Evolutionary conservation across 2,329 filamentous ascomycete genomes (phyloP), one percentile per base, ranked within the genome.

Genomic region (Trichothecium roseum): DNA sequence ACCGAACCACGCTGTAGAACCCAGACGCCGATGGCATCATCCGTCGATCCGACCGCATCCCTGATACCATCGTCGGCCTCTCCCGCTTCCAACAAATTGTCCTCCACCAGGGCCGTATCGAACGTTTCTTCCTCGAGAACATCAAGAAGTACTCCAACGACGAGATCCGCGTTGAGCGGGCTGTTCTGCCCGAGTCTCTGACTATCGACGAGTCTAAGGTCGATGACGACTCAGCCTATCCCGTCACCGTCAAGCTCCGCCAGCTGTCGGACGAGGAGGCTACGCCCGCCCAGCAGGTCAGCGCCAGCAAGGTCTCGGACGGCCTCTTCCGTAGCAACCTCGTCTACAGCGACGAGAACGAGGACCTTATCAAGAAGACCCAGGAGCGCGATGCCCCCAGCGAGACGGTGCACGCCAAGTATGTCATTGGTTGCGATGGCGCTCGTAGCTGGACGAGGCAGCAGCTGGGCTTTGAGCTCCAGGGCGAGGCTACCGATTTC

Each of bases 31-130:
- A 75, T 26, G 76, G 77, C 1, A 51, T 59, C 0, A 66, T 85
- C 36, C 59, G 60, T 31, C 66, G 78, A 28, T 73, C 64, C 18
- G 76, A 74, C 34, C 66, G 74, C 30, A 74, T 80, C 14, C 66
- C 72, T 0, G 78, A 84, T 52, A 79, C 72, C 1, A 72, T 73
- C 31, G 65, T 68, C 1, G 75, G 73, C 1, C 60, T 81, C 34
- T 78, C 68, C 16, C 67, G 69, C 5, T 82, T 81, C 43, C 72
- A 74, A 38, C 72, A 84, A 49, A 70, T 78, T 2, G 74, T 83
- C 2, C 53, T 86, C 10, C 79, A 83, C 44, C 81, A 86, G 55
- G 81, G 79, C 3, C 70, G 79, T 2, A 74, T 84, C 40, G 81
- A 85, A 49, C 62, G 68, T 1, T 80, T 78, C 50, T 77, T 82